Percentiles rank a stretch among this genome's conserved stretches.
Conservation (phyloP, 2,329 filamentous ascomycete species). For the Zymoseptoria crescenta region DNA sequence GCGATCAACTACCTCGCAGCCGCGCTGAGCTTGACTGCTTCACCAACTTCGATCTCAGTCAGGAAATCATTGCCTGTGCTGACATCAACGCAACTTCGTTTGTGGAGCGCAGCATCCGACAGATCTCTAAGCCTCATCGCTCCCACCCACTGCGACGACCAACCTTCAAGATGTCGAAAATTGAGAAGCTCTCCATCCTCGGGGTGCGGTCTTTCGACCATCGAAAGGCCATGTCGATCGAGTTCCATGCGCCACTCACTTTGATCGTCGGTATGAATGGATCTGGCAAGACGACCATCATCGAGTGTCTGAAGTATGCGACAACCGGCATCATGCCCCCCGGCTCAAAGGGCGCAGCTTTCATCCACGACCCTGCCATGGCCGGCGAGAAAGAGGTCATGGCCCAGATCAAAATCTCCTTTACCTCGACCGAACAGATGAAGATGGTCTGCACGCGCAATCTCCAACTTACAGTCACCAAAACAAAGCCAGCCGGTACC, state of each 20-base stretch:
- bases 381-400: constrained; percentile 79
- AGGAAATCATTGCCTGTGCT: neutral
- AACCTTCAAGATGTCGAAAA: constrained; percentile 47
- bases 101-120: neutral
- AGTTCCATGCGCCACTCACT: constrained; percentile 84
- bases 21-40: neutral
- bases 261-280: constrained; percentile 97
- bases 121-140: neutral
- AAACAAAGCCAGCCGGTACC: constrained; percentile 69
- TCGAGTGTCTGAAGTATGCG: constrained; percentile 96
- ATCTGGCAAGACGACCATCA: constrained; percentile 97
- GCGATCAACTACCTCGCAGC: neutral
- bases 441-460: constrained; percentile 78
- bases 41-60: neutral
- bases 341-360: constrained; percentile 53
- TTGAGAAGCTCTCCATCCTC: constrained; percentile 81
- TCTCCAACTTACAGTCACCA: constrained; percentile 80
- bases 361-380: constrained; percentile 95
- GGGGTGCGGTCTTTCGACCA: constrained; percentile 85
- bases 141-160: neutral
- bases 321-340: constrained; percentile 90
- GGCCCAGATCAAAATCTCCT: constrained; percentile 85
- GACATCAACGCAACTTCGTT: neutral
- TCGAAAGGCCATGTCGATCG: constrained; percentile 64
- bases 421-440: constrained; percentile 68